Evolutionary conservation across 78 protist genomes (phyloP), one percentile per base, ranked within the genome.

Genomic region (Isochrysis galbana): DNA sequence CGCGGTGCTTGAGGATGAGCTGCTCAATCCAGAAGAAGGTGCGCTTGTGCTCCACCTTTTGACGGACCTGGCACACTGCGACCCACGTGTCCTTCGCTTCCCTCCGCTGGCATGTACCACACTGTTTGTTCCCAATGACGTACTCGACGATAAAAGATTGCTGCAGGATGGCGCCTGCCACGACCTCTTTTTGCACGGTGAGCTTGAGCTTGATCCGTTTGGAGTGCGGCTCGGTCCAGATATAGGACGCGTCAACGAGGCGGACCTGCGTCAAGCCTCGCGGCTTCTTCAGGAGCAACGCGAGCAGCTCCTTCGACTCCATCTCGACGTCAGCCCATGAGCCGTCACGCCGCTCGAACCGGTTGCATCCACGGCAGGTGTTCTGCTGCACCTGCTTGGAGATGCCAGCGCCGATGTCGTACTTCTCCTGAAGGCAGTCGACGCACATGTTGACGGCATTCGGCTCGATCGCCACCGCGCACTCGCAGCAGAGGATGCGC

Each of bases 181-280:
- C 94, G 2, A 97, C 95, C 92, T 98, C 99, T 83, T 97, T 97
- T 89, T 98, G 99, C 22, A 99, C 93, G 54, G 98, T 95, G 42
- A 98, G 91, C 93, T 97, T 95, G 61, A 99, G 96, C 48, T 97
- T 97, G 78, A 99, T 48, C 19, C 99, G 95, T 45, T 74, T 87
- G 19, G 99, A 97, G 93, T 99, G 99, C 7, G 99, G 99, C 94
- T 99, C 99, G 0, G 99, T 99, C 99, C 99, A 99, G n/a, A 98
- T 61, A 91, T 98, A 99, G 25, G 94, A 91, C 14, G 99, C 99
- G 77, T 99, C 99, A 0, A 97, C 94, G 26, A 99, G 96, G 23
- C 95, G 91, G 36, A 98, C 98, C 45, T 95, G 93, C 88, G 93
- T 92, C 77, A 99, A 91, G n/a, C 99, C 99, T 25, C 92, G 90